A percentile compares a stretch with the other conserved stretches of the same genome.
Evolutionary conservation across 306 rosid species (phyloP).

Genomic region (Psophocarpus tetragonolobus): DNA sequence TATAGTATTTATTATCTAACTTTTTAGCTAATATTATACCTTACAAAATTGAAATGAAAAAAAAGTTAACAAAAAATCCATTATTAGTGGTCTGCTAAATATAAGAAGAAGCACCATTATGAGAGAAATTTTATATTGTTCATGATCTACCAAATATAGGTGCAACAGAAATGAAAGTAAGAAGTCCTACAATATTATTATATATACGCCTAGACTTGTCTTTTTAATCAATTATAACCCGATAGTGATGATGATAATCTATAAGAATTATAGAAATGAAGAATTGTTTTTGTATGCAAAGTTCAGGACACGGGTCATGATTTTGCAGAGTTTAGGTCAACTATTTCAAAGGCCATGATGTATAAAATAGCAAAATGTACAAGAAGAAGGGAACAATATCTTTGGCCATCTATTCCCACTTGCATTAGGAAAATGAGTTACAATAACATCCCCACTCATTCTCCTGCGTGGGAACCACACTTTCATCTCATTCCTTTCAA

Average conservation of each 20-base stretch:
- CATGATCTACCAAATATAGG: neutral
- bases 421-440: neutral
- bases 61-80: no score
- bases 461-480: neutral
- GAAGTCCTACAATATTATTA: neutral
- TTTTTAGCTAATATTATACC: neutral
- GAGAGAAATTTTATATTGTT: neutral
- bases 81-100: no score
- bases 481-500: neutral
- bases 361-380: neutral
- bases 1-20: no score
- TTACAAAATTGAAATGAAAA: neutral
- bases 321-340: neutral
- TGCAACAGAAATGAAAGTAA: neutral
- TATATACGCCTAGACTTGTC: neutral
- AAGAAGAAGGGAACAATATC: neutral
- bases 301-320: conserved; percentile 2
- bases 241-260: neutral
- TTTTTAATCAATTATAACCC: neutral
- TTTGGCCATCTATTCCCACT: neutral
- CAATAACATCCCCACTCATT: neutral
- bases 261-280: neutral
- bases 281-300: neutral
- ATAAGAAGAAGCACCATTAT: neutral
- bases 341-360: neutral